Evolutionary conservation across 148 eudicot species (phyloP).

Genomic region (Amaranthus palmeri): DNA sequence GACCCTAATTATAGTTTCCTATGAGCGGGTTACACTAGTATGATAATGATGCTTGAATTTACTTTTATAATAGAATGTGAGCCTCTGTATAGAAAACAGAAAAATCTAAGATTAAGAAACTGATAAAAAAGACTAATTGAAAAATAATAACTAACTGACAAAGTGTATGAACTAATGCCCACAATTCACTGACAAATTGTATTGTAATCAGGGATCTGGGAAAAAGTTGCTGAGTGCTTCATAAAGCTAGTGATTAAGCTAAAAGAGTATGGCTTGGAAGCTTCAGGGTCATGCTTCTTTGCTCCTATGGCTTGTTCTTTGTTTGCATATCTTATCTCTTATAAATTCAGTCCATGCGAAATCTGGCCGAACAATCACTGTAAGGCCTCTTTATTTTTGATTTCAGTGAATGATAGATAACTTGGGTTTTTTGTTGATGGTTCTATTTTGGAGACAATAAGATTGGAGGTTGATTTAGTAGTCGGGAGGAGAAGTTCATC

Average conservation of each 20-base stretch:
- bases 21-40: too few relatives aligned
- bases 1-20: too few relatives aligned
- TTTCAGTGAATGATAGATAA: neutral
- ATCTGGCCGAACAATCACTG: conserved; percentile 61
- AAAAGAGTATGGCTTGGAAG: conserved; percentile 18
- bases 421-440: neutral
- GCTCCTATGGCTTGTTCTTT: conserved; percentile 23
- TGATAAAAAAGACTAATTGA: too few relatives aligned
- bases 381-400: conserved; percentile 29
- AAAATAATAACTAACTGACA: neutral
- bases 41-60: too few relatives aligned
- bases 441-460: neutral
- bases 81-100: too few relatives aligned
- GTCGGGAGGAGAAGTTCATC: neutral
- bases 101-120: too few relatives aligned
- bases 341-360: conserved; percentile 38
- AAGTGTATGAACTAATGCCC: neutral
- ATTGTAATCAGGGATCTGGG: conserved; percentile 14
- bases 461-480: neutral
- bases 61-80: too few relatives aligned
- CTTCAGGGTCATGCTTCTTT: conserved; percentile 1
- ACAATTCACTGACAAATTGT: neutral
- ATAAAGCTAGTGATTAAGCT: neutral
- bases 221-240: neutral
- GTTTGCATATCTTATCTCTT: conserved; percentile 23